phyloP scores from a whole-genome alignment of 2,329 filamentous ascomycete species.

The Penicillium capsulatum region DNA sequence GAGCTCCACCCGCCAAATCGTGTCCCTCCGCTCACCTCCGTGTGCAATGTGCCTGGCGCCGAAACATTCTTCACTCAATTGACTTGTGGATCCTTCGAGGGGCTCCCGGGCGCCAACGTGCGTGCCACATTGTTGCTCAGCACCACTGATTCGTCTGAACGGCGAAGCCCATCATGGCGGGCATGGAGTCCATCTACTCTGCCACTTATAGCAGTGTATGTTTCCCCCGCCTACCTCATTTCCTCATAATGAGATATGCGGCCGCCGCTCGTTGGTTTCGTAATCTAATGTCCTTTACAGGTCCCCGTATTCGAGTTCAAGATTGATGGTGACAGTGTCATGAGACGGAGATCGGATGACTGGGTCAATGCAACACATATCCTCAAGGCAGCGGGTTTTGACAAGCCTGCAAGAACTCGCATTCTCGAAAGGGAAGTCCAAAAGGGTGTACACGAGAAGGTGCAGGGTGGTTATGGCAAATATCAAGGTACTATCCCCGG shows the following conservation, averaged over 20 bases:
- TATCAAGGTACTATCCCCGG: slow-evolving; percentile 67
- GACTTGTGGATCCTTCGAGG: slow-evolving; percentile 10
- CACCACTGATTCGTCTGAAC: slow-evolving; percentile 21
- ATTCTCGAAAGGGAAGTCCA: slow-evolving; percentile 97
- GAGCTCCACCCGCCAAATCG: slow-evolving; percentile 27
- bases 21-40: slow-evolving; percentile 27
- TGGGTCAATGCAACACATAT: slow-evolving; percentile 99
- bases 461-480: slow-evolving; percentile 97
- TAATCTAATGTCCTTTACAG: slow-evolving; percentile 48
- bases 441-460: slow-evolving; percentile 94
- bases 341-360: slow-evolving; percentile 87
- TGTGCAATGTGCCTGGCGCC: slow-evolving; percentile 13
- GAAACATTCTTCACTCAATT: slow-evolving; percentile 14
- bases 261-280: neutral
- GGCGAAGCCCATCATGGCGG: slow-evolving; percentile 31
- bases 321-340: slow-evolving; percentile 84
- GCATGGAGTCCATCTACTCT: slow-evolving; percentile 53
- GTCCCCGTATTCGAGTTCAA: slow-evolving; percentile 94
- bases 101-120: slow-evolving; percentile 11
- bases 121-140: slow-evolving; percentile 18
- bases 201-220: slow-evolving; percentile 62
- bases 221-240: slow-evolving; percentile 3
- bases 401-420: slow-evolving; percentile 90
- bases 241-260: neutral
- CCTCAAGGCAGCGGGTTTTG: slow-evolving; percentile 91